Evolutionary conservation across 495 filamentous ascomycete species (phyloP).

Genomic region (Apodospora peruviana): DNA sequence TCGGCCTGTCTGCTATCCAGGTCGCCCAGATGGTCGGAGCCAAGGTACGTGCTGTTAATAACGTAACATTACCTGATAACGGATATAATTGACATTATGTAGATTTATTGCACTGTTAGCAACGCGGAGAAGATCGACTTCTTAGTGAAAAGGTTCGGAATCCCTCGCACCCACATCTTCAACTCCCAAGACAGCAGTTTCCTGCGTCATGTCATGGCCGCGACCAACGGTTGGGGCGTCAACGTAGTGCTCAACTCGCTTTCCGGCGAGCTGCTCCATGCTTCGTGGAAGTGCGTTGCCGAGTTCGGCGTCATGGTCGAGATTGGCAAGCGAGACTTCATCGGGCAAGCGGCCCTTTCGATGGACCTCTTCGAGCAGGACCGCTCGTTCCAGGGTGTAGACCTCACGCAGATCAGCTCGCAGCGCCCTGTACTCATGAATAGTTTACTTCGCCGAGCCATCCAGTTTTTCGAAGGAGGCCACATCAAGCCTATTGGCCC

Average conservation of each 20-base stretch:
- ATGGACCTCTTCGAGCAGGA: conserved; percentile 43
- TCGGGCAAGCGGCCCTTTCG: conserved; percentile 21
- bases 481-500: conserved; percentile 22
- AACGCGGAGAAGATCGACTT: conserved; percentile 33
- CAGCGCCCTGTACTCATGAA: conserved; percentile 18
- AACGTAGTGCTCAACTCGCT: not conserved
- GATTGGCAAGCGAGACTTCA: conserved; percentile 34
- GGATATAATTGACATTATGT: conserved; percentile 33
- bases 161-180: conserved; percentile 38
- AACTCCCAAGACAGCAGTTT: conserved; percentile 26
- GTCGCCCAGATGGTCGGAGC: not conserved
- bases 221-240: conserved; percentile 39
- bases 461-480: not conserved
- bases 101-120: conserved; percentile 43
- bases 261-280: conserved; percentile 32
- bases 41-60: too few relatives aligned
- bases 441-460: conserved; percentile 29
- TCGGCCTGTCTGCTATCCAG: conserved; percentile 37
- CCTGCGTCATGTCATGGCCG: conserved; percentile 30
- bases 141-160: conserved; percentile 29
- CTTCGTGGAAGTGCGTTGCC: conserved; percentile 42
- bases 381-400: too few relatives aligned
- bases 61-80: too few relatives aligned
- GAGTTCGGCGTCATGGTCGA: conserved; percentile 48
- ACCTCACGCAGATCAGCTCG: too few relatives aligned